Evolutionary conservation across 2,329 filamentous ascomycete species (phyloP), one percentile per base, ranked within the genome.

Genomic region (Ophiostoma montium): DNA sequence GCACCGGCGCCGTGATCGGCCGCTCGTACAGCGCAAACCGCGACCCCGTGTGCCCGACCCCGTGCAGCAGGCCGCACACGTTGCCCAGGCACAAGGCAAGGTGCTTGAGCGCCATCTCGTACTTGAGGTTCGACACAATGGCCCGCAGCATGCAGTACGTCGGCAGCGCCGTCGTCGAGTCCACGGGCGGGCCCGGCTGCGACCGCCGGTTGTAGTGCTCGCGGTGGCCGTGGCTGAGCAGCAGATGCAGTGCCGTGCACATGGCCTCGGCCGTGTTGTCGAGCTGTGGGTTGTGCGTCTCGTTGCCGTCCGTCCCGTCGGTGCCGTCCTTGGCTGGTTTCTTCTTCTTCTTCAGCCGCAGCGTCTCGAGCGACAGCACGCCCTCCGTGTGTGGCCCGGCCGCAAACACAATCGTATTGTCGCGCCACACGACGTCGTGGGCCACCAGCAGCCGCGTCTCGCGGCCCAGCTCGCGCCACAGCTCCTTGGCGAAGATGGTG

Each of bases 391-490:
- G 63, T 1, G 69, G 58, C n/a, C 72, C 69, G 1, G 78, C 62
- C 3, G 71, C 66, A 57, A 79, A 77, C 10, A 70, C 68, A 38
- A 87, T 70, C 3, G 70, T 65, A 23, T 75, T 67, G 13, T 74
- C 78, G 33, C 77, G 72, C 13, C 80, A 74, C 23, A 73, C 74
- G 12, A 95, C 81, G 10, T 82, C 78, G 52, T 85, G 80, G 11
- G 80, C 78, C 3, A 82, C 72, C 19, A 95, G 69, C 0, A 74
- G 73, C 15, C 88, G 82, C 0, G 84, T 80, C 65, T 98, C 92
- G 16, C 86, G 76, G 47, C 82, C 81, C 52, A 96, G 71, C 64
- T 98, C 92, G 57, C 94, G 81, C 74, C 88, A 95, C 2, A 98
- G 68, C 61, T 98, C 92, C 60, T 89, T 82, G 27, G 85, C 80